These are phyloP conservation scores for Candida jianshihensis DNA, from an alignment of 805 yeast species.

Conservation along the genomic window DNA sequence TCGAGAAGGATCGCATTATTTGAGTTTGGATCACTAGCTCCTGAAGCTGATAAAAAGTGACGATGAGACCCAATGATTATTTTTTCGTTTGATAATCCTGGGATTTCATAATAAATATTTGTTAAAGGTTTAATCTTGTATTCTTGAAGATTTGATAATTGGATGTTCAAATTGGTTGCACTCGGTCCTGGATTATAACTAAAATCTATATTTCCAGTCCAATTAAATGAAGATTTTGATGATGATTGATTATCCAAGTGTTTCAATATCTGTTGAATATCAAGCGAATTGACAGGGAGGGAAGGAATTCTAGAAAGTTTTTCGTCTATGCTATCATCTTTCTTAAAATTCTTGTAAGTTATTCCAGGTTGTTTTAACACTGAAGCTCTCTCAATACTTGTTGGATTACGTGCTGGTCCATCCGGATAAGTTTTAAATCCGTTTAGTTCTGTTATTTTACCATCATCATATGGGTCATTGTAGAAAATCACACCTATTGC, in stretches of 20 bases:
- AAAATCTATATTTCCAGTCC: slow-evolving; percentile 36
- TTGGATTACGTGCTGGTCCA: slow-evolving; percentile 61
- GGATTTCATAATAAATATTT: slow-evolving; percentile 47
- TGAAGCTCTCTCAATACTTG: slow-evolving; percentile 55
- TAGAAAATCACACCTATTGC: slow-evolving; percentile 50
- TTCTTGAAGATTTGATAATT: slow-evolving; percentile 35
- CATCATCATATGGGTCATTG: slow-evolving; percentile 56
- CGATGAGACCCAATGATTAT: slow-evolving; percentile 50
- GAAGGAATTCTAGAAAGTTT: slow-evolving; percentile 44
- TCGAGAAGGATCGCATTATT: slow-evolving; percentile 46
- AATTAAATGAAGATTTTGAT: slow-evolving; percentile 22
- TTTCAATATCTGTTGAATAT: slow-evolving; percentile 34
- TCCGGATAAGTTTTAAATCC: slow-evolving; percentile 54
- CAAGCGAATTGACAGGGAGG: slow-evolving; percentile 40
- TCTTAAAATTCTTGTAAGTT: too few relatives aligned
- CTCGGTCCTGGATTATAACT: slow-evolving; percentile 45
- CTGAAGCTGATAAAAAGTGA: slow-evolving; percentile 43
- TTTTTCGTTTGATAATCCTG: slow-evolving; percentile 49
- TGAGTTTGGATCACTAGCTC: slow-evolving; percentile 44
- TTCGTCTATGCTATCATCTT: too few relatives aligned
- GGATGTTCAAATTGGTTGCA: slow-evolving; percentile 18
- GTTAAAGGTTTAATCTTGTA: slow-evolving; percentile 36
- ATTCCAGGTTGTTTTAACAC: slow-evolving; percentile 51
- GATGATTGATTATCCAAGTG: slow-evolving; percentile 25
- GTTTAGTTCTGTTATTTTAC: slow-evolving; percentile 43